These are phyloP conservation scores for Testicularia cyperi DNA, from an alignment of 1,284 basidiomycete genomes.

Conservation along the genomic window DNA sequence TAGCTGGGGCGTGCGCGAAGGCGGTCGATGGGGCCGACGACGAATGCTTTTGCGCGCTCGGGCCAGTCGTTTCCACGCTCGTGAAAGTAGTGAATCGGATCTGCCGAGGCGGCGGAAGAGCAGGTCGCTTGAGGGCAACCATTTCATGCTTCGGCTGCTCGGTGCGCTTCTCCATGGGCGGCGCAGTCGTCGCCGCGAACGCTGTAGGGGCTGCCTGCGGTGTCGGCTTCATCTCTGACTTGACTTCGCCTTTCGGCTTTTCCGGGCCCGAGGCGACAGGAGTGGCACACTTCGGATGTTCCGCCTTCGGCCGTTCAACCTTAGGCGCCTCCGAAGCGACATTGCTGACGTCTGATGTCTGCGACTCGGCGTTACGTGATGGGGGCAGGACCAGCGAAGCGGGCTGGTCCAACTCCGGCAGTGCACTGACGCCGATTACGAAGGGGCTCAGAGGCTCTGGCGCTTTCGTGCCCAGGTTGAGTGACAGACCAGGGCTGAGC, in stretches of 20 bases:
- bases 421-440: slow-evolving; percentile 22
- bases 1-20: too few species aligned
- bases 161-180: too few species aligned
- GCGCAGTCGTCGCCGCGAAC: too few species aligned
- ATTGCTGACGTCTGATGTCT: neutral
- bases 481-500: slow-evolving; percentile 28
- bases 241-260: too few species aligned
- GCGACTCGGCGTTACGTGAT: slow-evolving; percentile 5
- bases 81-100: slow-evolving; percentile 36
- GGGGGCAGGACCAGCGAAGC: slow-evolving; percentile 24
- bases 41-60: too few species aligned
- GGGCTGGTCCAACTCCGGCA: slow-evolving; percentile 34
- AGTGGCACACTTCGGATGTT: too few species aligned
- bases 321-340: neutral
- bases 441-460: slow-evolving; percentile 27
- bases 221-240: too few species aligned
- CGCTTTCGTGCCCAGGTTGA: slow-evolving; percentile 21
- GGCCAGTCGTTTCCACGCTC: slow-evolving; percentile 5
- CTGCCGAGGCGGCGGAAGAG: slow-evolving; percentile 33
- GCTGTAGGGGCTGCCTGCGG: too few species aligned
- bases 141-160: slow-evolving; percentile 12
- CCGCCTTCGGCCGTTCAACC: too few species aligned
- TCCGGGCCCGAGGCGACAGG: too few species aligned
- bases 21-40: too few species aligned
- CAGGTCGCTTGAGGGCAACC: slow-evolving; percentile 16